phyloP scores from a whole-genome alignment of 306 rosid genomes.

The Spatholobus suberectus region DNA sequence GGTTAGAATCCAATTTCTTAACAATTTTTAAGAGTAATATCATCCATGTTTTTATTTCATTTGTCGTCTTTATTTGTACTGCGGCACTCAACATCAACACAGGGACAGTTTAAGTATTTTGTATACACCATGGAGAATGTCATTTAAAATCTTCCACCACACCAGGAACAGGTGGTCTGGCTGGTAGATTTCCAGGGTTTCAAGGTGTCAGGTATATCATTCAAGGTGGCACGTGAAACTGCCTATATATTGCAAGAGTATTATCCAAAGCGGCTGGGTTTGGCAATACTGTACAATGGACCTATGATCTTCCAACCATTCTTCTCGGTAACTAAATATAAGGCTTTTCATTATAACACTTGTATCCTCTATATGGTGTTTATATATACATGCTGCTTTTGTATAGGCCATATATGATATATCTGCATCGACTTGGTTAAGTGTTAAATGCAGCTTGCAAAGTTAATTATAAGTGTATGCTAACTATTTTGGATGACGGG shows the following conservation, averaged over 20 bases:
- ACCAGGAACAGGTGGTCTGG: slow-evolving; percentile 87
- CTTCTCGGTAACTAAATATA: slow-evolving; percentile 59
- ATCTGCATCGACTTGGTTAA: no score
- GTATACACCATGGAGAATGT: slow-evolving; percentile 93
- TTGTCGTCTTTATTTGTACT: slow-evolving; percentile 35
- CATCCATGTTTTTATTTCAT: slow-evolving; percentile 17
- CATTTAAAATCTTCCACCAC: slow-evolving; percentile 66
- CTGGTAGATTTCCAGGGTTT: slow-evolving; percentile 85
- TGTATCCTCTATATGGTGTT: slow-evolving; percentile 1
- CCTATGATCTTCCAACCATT: slow-evolving; percentile 87
- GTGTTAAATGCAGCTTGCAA: neutral
- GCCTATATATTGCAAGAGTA: slow-evolving; percentile 73
- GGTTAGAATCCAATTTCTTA: neutral
- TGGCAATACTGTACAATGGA: slow-evolving; percentile 79
- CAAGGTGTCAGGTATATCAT: slow-evolving; percentile 70
- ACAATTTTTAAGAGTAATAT: neutral
- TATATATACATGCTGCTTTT: neutral
- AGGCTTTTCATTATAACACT: neutral
- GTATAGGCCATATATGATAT: neutral
- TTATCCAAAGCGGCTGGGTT: slow-evolving; percentile 85
- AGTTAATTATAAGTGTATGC: neutral
- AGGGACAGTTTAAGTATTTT: slow-evolving; percentile 73
- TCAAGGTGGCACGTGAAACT: slow-evolving; percentile 73
- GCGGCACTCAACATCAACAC: slow-evolving; percentile 67
- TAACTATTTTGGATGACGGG: neutral